Evolutionary conservation across 345 rosid species (phyloP).

Genomic region (Erucastrum elatum): DNA sequence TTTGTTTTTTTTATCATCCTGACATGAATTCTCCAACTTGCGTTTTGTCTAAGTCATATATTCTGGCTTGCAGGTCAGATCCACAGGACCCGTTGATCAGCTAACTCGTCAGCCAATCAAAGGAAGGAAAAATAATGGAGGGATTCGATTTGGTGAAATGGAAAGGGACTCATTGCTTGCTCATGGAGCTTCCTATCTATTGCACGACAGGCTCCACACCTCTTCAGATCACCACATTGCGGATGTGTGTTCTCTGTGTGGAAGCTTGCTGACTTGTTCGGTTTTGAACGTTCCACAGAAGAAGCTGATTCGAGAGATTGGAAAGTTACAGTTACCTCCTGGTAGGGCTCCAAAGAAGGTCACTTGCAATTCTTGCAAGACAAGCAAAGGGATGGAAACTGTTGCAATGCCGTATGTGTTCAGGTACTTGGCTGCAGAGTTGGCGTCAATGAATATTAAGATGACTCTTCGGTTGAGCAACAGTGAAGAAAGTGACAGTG

Average conservation of each 20-base stretch:
- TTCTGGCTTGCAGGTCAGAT: slow-evolving; percentile 68
- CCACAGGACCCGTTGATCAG: slow-evolving; percentile 86
- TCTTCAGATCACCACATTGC: slow-evolving; percentile 90
- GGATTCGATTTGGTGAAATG: slow-evolving; percentile 97
- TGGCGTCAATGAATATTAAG: slow-evolving; percentile 92
- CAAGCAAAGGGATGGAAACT: slow-evolving; percentile 90
- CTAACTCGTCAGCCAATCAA: slow-evolving; percentile 91
- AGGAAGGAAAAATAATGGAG: slow-evolving; percentile 96
- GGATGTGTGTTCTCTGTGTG: slow-evolving; percentile 81
- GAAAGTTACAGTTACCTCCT: slow-evolving; percentile 76
- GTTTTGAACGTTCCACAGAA: slow-evolving; percentile 54
- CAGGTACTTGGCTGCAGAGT: slow-evolving; percentile 85
- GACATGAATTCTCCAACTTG: background rate
- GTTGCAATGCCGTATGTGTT: slow-evolving; percentile 96
- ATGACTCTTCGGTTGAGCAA: slow-evolving; percentile 61
- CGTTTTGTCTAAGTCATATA: background rate
- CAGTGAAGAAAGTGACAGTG: slow-evolving; percentile 47
- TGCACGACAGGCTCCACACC: slow-evolving; percentile 93
- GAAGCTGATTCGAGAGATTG: slow-evolving; percentile 53
- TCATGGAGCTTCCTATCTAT: slow-evolving; percentile 90
- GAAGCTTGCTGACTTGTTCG: slow-evolving; percentile 74
- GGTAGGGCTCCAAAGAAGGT: slow-evolving; percentile 70
- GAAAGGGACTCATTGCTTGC: slow-evolving; percentile 92
- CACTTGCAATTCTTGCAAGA: slow-evolving; percentile 64
- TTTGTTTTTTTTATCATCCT: background rate